These are phyloP conservation scores for Monosporozyma siamensis DNA, from an alignment of 805 yeast species.

Conservation along the genomic window DNA sequence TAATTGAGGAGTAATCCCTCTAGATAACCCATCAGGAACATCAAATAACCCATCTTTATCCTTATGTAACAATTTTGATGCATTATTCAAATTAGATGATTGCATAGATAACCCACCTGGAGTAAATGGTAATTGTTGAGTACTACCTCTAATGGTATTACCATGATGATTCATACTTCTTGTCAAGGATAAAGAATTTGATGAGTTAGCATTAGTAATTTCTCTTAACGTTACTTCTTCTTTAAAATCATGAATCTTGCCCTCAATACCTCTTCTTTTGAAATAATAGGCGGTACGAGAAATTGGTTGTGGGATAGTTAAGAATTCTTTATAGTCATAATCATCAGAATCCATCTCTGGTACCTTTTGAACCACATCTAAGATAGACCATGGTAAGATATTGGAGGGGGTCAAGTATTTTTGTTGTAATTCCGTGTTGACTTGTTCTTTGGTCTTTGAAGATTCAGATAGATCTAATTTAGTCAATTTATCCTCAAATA, in stretches of 20 bases:
- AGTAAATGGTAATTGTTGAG: slow-evolving; percentile 75
- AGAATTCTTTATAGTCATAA: slow-evolving; percentile 36
- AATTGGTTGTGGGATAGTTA: slow-evolving; percentile 50
- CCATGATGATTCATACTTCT: slow-evolving; percentile 55
- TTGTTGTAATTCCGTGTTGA: slow-evolving; percentile 8
- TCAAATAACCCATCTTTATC: slow-evolving; percentile 72
- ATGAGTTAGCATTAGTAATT: slow-evolving; percentile 42
- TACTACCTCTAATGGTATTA: slow-evolving; percentile 58
- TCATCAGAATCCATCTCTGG: slow-evolving; percentile 31
- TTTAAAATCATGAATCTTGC: slow-evolving; percentile 49
- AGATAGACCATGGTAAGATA: slow-evolving; percentile 56
- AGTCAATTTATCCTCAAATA: slow-evolving; percentile 42
- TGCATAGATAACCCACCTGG: slow-evolving; percentile 71
- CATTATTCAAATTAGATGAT: slow-evolving; percentile 13
- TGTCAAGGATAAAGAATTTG: slow-evolving; percentile 63
- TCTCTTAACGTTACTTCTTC: slow-evolving; percentile 50
- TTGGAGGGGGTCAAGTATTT: slow-evolving; percentile 56
- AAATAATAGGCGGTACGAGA: slow-evolving; percentile 59
- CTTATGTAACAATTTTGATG: slow-evolving; percentile 43
- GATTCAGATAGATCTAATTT: neutral
- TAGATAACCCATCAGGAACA: slow-evolving; percentile 67
- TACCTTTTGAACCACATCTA: slow-evolving; percentile 55
- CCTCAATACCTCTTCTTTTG: slow-evolving; percentile 66
- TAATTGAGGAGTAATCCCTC: slow-evolving; percentile 47
- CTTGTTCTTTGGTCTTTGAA: neutral